phyloP scores from a whole-genome alignment of 768 basidiomycete species.

The Podaxis sp. region DNA sequence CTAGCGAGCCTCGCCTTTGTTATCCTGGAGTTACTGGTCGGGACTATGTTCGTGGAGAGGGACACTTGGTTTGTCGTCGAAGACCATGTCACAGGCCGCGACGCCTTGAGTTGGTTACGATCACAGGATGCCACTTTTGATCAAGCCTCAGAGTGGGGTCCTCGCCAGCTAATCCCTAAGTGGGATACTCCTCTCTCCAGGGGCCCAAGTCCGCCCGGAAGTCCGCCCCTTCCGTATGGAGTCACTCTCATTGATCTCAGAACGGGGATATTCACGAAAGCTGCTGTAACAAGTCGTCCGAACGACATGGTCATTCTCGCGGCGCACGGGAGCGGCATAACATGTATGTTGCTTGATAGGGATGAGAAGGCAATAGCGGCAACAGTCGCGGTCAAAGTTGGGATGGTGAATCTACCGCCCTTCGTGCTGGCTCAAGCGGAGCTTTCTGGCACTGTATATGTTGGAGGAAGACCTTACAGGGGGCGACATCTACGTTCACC shows the following conservation, averaged over 20 bases:
- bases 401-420: conserved; percentile 20
- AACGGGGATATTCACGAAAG: conserved; percentile 5
- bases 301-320: conserved; percentile 15
- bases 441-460: conserved; percentile 3
- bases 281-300: conserved; percentile 5
- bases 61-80: conserved; percentile 12
- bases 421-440: conserved; percentile 15
- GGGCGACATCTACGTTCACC: not conserved
- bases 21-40: conserved; percentile 4
- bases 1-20: not conserved
- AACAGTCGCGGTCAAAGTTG: conserved; percentile 12
- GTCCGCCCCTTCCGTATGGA: not conserved
- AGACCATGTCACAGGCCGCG: conserved; percentile 6
- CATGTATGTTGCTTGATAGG: conserved; percentile 19
- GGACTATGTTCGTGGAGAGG: conserved; percentile 9
- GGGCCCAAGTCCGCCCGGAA: not conserved
- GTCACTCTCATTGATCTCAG: conserved; percentile 10
- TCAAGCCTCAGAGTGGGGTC: conserved; percentile 12
- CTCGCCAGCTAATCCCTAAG: conserved; percentile 8
- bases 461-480: not conserved
- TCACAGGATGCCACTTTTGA: conserved; percentile 12
- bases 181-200: not conserved
- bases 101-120: conserved; percentile 1
- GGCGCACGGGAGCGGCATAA: conserved; percentile 17
- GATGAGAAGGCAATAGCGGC: conserved; percentile 1